Evolutionary conservation across 176 grass and related monocot species (phyloP), one percentile per base, ranked within the genome.

Genomic region (Oropetium thomaeum): DNA sequence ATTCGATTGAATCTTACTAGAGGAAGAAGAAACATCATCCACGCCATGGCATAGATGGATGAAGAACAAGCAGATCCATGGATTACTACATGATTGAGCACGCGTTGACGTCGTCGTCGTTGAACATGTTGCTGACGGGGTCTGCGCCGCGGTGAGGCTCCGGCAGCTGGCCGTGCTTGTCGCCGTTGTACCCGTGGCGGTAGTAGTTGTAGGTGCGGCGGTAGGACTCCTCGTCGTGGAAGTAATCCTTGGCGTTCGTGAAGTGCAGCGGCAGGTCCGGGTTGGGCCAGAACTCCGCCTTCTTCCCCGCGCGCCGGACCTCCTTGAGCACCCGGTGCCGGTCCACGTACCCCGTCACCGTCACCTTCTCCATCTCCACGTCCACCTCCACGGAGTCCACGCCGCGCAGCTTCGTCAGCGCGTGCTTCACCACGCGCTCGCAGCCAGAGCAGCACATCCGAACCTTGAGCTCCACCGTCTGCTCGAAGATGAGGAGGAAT

Each of bases 221-320:
- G 81, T 88, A 99, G 1, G 96, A 96, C 59, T 96, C 89, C 60
- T 96, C 89, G 73, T 99, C 89, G 58, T 84, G 81, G 83, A 99
- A 99, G 83, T 99, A 99, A 74, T 99, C 23, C 60, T 88, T 86
- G 20, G 87, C 76, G 29, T 60, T 74, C 48, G 96, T 99, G 96
- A 99, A 99, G 80, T 96, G 69, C 34, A 87, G 74, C 2, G 96
- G 96, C 33, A 78, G 77, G 77, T 77, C 87, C 0, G 93, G 90
- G 83, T 97, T 97, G 3, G 96, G 96, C 96, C 96, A 96, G 85
- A 96, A 99, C 82, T 99, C 96, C 1, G 96, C 96, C 80, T 89
- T 93, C 82, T 99, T 99, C 29, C 96, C 96, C 1, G 87, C 83
- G 4, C 96, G 92, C 0, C 96, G 82, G 28, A 98, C 96, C 84